These are phyloP conservation scores for Fagus sylvatica DNA, from an alignment of 306 rosid genomes.

Conservation along the genomic window DNA sequence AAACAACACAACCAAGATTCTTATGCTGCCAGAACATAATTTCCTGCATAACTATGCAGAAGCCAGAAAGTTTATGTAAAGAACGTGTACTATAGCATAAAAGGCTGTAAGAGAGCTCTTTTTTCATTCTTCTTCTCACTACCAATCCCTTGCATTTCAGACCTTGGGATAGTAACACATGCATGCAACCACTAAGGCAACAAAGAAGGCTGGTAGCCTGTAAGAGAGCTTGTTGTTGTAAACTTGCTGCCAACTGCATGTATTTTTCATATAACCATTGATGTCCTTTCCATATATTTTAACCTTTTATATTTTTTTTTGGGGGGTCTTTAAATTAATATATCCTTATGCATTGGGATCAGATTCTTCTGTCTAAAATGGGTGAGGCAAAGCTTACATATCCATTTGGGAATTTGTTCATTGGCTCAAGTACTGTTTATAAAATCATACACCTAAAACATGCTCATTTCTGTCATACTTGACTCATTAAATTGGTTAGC, in stretches of 20 bases:
- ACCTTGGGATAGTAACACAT: too few relatives aligned
- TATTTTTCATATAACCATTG: background rate
- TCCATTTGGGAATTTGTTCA: background rate
- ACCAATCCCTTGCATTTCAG: too few relatives aligned
- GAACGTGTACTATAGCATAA: too few relatives aligned
- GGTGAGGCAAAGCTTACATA: constrained; percentile 1
- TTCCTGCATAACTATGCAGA: background rate
- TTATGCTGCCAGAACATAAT: background rate
- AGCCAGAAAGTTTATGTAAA: too few relatives aligned
- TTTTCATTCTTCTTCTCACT: too few relatives aligned
- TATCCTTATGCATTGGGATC: background rate
- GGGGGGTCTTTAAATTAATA: background rate
- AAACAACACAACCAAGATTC: background rate
- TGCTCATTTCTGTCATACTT: background rate
- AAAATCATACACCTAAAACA: too few relatives aligned
- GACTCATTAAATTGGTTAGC: background rate
- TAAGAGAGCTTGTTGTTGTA: background rate
- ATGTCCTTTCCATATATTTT: background rate
- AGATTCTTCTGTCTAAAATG: background rate
- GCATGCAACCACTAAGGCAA: too few relatives aligned
- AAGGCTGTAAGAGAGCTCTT: too few relatives aligned
- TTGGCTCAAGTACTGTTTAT: background rate
- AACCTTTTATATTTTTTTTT: background rate
- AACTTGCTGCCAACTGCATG: background rate
- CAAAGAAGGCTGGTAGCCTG: too few relatives aligned